These are phyloP conservation scores for Ophiocordyceps camponoti-floridani DNA, from an alignment of 2,329 filamentous ascomycete genomes.

Conservation along the genomic window DNA sequence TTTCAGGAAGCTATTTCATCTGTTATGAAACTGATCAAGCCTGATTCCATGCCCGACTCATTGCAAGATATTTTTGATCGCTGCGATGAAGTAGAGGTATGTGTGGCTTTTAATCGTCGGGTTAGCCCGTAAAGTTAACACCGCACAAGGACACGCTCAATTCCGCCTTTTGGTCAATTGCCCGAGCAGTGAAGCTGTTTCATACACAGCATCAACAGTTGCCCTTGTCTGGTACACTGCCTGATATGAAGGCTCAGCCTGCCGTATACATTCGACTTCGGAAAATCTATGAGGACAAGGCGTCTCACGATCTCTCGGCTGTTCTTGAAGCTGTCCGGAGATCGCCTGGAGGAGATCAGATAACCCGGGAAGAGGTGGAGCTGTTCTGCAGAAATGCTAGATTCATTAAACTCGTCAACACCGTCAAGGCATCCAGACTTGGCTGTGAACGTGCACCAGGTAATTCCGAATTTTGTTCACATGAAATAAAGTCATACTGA, in stretches of 20 bases:
- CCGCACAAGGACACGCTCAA: slow-evolving; percentile 2
- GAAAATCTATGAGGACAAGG: slow-evolving; percentile 82
- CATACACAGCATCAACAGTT: slow-evolving; percentile 54
- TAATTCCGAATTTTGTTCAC: too few relatives aligned
- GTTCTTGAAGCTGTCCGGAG: slow-evolving; percentile 48
- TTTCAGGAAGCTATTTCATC: slow-evolving; percentile 82
- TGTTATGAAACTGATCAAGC: slow-evolving; percentile 71
- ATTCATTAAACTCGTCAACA: slow-evolving; percentile 74
- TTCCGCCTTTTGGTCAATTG: slow-evolving; percentile 73
- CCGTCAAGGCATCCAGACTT: slow-evolving; percentile 20
- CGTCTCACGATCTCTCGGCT: slow-evolving; percentile 58
- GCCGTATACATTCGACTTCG: slow-evolving; percentile 79
- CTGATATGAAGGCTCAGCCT: slow-evolving; percentile 96
- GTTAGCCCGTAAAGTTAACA: background rate
- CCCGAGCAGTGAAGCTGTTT: slow-evolving; percentile 61
- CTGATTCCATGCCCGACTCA: slow-evolving; percentile 46
- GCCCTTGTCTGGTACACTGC: slow-evolving; percentile 71
- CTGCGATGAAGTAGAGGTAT: slow-evolving; percentile 30
- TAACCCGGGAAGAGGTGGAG: slow-evolving; percentile 63
- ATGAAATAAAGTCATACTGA: slow-evolving; percentile 28
- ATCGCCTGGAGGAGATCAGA: slow-evolving; percentile 25
- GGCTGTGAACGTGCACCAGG: too few relatives aligned
- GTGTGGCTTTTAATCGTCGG: slow-evolving; percentile 9
- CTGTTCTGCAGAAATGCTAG: slow-evolving; percentile 90
- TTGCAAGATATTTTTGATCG: slow-evolving; percentile 68